phyloP scores from a whole-genome alignment of 2,329 filamentous ascomycete genomes.

The Amesomyces nigricolor region DNA sequence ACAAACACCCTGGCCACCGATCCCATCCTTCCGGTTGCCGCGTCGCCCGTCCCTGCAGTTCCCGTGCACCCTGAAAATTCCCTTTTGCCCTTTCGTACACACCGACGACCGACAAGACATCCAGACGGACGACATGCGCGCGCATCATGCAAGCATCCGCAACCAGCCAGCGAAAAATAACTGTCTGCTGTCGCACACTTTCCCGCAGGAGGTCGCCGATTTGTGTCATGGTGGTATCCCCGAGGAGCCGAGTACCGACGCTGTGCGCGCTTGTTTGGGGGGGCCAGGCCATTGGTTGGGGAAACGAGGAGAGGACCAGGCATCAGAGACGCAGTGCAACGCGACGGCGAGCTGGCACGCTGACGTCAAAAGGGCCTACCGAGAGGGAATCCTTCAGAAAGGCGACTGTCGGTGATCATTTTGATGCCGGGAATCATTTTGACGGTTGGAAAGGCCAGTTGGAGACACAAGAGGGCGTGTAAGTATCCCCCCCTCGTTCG shows the following conservation, averaged over 20 bases:
- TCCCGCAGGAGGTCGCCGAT: slow-evolving; percentile 16
- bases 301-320: slow-evolving; percentile 1
- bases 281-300: slow-evolving; percentile 6
- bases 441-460: no score
- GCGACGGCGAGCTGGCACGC: not conserved
- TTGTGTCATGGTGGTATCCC: slow-evolving; percentile 17
- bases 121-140: not conserved
- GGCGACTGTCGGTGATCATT: no score
- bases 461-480: no score
- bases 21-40: not conserved
- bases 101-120: not conserved
- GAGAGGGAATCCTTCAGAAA: no score
- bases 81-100: not conserved
- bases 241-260: slow-evolving; percentile 12
- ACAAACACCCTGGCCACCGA: not conserved
- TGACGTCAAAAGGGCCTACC: not conserved
- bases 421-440: no score
- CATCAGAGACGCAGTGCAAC: slow-evolving; percentile 2
- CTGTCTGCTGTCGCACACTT: slow-evolving; percentile 1
- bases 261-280: not conserved
- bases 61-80: slow-evolving; percentile 9
- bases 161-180: not conserved
- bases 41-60: not conserved
- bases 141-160: slow-evolving; percentile 13
- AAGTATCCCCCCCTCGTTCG: no score